A percentile compares a stretch with the other conserved stretches of the same genome.
phyloP scores from a whole-genome alignment of 2,329 filamentous ascomycete species.

The Aspergillus carbonarius region DNA sequence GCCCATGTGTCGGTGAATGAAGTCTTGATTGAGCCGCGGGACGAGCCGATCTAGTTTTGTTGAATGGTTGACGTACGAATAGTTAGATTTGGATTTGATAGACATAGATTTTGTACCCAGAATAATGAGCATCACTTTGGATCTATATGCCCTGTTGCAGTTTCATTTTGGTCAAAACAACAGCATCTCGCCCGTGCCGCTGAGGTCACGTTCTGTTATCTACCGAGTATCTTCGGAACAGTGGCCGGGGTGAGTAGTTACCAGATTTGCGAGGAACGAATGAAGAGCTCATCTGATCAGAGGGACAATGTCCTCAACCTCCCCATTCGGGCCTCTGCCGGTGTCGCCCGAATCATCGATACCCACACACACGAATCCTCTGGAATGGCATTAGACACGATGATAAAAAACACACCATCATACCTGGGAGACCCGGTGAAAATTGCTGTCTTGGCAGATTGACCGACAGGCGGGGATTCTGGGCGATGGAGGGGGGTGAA shows the following conservation, averaged over 20 bases:
- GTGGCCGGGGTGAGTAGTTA: not conserved
- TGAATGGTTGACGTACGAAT: not conserved
- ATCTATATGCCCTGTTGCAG: too few species aligned
- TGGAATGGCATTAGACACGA: too few species aligned
- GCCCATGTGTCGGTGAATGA: constrained; percentile 77
- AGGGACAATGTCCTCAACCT: not conserved
- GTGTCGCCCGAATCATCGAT: not conserved
- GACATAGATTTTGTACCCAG: not conserved
- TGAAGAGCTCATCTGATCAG: not conserved
- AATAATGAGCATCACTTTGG: too few species aligned
- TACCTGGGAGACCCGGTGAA: not conserved
- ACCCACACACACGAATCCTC: too few species aligned
- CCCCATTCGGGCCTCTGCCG: not conserved
- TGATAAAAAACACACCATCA: too few species aligned
- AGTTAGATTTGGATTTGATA: not conserved
- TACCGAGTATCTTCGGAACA: not conserved
- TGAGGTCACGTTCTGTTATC: not conserved
- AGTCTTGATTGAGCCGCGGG: constrained; percentile 73
- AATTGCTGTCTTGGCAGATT: not conserved
- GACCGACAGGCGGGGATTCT: too few species aligned
- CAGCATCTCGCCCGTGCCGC: not conserved
- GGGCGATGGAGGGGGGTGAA: too few species aligned
- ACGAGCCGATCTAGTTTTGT: constrained; percentile 65
- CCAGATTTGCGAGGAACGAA: too few species aligned
- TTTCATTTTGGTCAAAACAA: not conserved